phyloP scores from a whole-genome alignment of 345 rosid species.

The Rhizophora mangle region DNA sequence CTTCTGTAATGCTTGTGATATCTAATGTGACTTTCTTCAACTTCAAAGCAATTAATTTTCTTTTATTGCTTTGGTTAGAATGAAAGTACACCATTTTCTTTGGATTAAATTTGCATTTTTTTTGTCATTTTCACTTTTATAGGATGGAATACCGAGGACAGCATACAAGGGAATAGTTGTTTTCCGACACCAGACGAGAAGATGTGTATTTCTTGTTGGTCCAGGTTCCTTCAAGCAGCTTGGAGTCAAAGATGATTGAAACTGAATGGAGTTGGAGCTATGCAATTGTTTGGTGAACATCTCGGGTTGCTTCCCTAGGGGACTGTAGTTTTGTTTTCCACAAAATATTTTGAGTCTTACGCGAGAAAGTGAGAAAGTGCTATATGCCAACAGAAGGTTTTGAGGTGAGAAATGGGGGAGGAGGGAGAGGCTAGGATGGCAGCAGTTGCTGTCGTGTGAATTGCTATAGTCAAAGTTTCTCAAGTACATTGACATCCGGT shows the following conservation, averaged over 20 bases:
- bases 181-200: conserved; percentile 60
- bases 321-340: no score
- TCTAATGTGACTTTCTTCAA: no score
- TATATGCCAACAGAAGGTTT: no score
- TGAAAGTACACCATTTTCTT: not conserved
- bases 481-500: no score
- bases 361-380: not conserved
- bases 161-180: conserved; percentile 91
- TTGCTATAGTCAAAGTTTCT: no score
- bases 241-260: conserved; percentile 52
- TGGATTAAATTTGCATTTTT: not conserved
- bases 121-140: not conserved
- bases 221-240: conserved; percentile 61
- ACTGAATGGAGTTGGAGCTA: conserved; percentile 6
- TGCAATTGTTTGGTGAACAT: not conserved
- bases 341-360: no score
- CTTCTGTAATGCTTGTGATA: no score
- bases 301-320: not conserved
- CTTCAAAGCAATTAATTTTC: no score
- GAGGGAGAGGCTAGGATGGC: no score
- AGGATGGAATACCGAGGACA: conserved; percentile 97
- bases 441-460: no score
- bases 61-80: not conserved
- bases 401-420: no score
- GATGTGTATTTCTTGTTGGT: conserved; percentile 70